Base-by-base conservation (phyloP, 164 flowering plant genomes). In the Sextonia rubra region DNA sequence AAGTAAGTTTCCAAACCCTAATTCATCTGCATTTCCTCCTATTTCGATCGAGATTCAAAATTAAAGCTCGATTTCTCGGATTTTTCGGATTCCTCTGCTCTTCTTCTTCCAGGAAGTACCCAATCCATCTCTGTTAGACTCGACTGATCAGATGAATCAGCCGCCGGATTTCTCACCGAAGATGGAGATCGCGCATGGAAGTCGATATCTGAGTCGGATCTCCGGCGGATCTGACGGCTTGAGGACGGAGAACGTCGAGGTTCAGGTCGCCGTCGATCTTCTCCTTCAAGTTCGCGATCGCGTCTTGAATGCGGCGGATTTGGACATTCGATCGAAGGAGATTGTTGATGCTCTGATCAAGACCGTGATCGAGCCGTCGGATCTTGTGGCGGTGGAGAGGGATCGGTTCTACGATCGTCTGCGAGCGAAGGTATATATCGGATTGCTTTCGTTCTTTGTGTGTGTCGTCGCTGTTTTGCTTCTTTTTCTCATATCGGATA, bases 351-450 rank as follows among this genome's bases (percentile, higher is more conserved):
- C 4, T 25, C 64, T 61, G 26, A 61, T 61, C 64, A 61, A 24
- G 26, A 61, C 29, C 64, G 27, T 25, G 27, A 61, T 61, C 64
- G 64, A 61, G 30, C 64, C 64, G 64, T 61, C 24, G 30, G 64
- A 25, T 61, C 30, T 12, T 14, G 26, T 61, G 64, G 26, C 26
- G 27, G 11, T n/a, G 15, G 29, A 61, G 17, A 23, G 15, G 64
- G 64, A 61, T 12, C 25, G 26, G 64, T 61, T 61, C 3, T 9
- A 24, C 30, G 11, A 3, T 12, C 64, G 25, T 0, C 64, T 61
- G 17, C 64, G 24, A 61, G 64, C 12, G 64, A 61, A 61, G 64
- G 64, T 61, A 61, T 25, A 25, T 23, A 61, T 61, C 64, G 64
- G 64, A 61, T 61, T 61, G 27, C 27, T 61, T 4, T 61, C 17